Evolutionary conservation across 2,329 filamentous ascomycete genomes (phyloP), one percentile per base, ranked within the genome.

Genomic region (Mollisiaceae sp.): DNA sequence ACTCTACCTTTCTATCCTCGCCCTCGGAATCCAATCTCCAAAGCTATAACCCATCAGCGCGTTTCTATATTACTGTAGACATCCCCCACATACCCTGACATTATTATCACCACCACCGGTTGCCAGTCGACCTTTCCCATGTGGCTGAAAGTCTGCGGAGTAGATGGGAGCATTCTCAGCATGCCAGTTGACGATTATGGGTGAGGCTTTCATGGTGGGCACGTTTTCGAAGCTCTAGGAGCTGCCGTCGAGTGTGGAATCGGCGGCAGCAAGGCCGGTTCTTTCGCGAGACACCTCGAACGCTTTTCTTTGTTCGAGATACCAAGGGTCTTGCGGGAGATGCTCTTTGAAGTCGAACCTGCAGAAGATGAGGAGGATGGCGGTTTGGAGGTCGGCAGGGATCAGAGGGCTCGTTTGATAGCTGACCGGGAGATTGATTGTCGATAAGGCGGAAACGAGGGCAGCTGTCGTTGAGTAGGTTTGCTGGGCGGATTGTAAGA

Each of bases 141-240:
- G 86, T 57, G 92, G 92, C 78, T 99, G 94, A 78, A 98, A 99
- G 79, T 98, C 94, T 73, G 93, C 93, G 52, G 94, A 97, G 82
- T 98, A 99, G 78, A 99, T 94, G 65, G 95, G 95, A 74, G 92
- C 89, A 81, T 96, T 97, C 77, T 97, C 92, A 79, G 97, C 92
- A 81, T 99, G 96, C 95, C 95, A 99, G 83, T 96, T 93, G 81
- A 99, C 94, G 77, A 98, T 94, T 73, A 99, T 86, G 74, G 95
- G 94, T 76, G 93, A 90, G 77, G 93, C 94, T 86, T 97, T 98
- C 95, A 99, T 99, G 77, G 9, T 73, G 56, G 58, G 52, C 58
- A 24, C 38, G n/a, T 57, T 56, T 59, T 62, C n/a, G 60, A 47
- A 69, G 65, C 57, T 68, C 39, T 66, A 54, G 52, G 59, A 56